Evolutionary conservation across 2,329 filamentous ascomycete genomes (phyloP).

Genomic region (Alternaria alternata): DNA sequence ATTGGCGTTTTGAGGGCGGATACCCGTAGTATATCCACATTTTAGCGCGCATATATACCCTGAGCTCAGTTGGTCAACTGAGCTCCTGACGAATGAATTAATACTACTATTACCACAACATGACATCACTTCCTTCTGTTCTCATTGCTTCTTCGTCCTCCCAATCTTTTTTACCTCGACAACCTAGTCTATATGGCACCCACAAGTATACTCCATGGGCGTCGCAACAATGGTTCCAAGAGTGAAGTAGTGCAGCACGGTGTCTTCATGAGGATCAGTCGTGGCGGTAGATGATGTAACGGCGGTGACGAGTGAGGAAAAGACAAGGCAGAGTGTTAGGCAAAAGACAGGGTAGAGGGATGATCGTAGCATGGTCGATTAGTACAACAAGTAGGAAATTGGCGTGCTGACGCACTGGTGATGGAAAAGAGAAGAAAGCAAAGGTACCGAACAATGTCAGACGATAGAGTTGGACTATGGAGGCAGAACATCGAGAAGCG

Average conservation of each 20-base stretch:
- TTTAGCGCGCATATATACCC: neutral
- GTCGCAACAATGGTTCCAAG: neutral
- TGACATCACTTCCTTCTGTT: neutral
- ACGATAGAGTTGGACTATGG: neutral
- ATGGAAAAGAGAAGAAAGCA: neutral
- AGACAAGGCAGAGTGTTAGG: neutral
- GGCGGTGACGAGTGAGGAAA: neutral
- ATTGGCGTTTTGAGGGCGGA: conserved; percentile 3
- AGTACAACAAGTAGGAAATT: too few species aligned
- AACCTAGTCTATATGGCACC: neutral
- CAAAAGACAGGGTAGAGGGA: neutral
- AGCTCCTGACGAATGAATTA: neutral
- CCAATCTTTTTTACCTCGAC: neutral
- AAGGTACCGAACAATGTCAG: neutral
- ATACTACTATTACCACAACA: neutral
- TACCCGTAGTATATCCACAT: conserved; percentile 4
- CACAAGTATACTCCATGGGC: neutral
- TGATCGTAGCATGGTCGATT: neutral
- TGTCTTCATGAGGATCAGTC: neutral
- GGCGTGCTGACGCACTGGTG: neutral
- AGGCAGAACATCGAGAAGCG: neutral
- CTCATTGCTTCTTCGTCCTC: neutral
- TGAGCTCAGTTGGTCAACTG: conserved; percentile 2
- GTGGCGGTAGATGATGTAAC: neutral
- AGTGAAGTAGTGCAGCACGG: neutral